These are phyloP conservation scores for Cytospora mali DNA, from an alignment of 2,329 filamentous ascomycete genomes.

Conservation along the genomic window DNA sequence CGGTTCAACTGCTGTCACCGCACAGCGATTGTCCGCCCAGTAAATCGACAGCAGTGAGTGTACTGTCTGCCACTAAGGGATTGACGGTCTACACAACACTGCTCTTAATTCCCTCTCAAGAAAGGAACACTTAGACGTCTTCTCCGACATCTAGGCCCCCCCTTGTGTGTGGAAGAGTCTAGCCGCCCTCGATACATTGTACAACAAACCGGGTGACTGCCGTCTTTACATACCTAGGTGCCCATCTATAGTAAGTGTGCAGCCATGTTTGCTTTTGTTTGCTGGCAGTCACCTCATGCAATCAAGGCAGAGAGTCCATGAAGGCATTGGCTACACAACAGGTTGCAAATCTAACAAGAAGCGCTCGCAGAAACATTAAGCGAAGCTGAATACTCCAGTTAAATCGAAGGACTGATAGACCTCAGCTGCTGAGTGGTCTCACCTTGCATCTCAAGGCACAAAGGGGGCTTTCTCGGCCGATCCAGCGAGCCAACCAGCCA, in stretches of 20 bases:
- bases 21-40: not conserved
- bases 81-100: not conserved
- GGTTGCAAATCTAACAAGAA: constrained; percentile 19
- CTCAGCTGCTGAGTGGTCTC: constrained; percentile 11
- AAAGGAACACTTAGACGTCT: not conserved
- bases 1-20: not conserved
- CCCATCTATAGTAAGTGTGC: not conserved
- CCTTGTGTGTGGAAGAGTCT: not conserved
- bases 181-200: not conserved
- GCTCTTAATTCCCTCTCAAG: not conserved
- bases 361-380: not conserved
- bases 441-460: constrained; percentile 17
- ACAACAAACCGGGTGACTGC: not conserved
- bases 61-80: not conserved
- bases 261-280: constrained; percentile 5
- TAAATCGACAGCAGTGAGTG: not conserved
- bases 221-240: too few relatives aligned
- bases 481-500: constrained; percentile 4
- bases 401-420: constrained; percentile 10
- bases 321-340: constrained; percentile 6
- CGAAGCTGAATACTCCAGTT: not conserved
- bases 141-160: not conserved
- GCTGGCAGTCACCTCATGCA: constrained; percentile 1
- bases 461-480: constrained; percentile 20
- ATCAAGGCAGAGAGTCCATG: not conserved